Base-by-base conservation (phyloP, 352 stramenopile genomes). In the Phytopythium chamaehyphon region DNA sequence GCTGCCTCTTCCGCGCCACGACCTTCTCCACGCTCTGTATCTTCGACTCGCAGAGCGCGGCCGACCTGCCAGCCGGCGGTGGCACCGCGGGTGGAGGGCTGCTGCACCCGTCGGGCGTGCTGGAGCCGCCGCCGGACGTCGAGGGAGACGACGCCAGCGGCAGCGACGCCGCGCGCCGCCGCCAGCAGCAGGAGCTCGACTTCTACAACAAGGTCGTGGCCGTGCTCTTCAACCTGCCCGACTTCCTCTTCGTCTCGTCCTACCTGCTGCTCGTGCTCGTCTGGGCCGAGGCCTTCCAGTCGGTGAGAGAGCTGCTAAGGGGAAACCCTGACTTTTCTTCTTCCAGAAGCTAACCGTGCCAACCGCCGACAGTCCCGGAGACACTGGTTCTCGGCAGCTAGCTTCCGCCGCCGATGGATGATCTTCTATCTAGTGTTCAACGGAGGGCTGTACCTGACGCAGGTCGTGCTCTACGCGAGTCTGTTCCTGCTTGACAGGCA, bases 401-500 rank as follows among this genome's bases (percentile, higher is more conserved):
- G 78, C 15, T 97, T 96, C 49, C 78, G 87, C 21, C 78, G 83
- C 10, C 79, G 84, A 18, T 96, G 89, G 81, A 91, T 97, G 78
- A 91, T 96, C 33, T 93, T 93, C 45, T 97, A 97, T 59, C 67
- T 97, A 26, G 73, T 96, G 23, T 96, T 97, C 63, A 97, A 97
- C 63, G 86, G 82, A 28, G 71, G 66, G 26, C 62, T 97, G 15
- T 97, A 97, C 69, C 60, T 89, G 21, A 82, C 76, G 36, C 89
- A 97, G 67, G 51, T 97, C 14, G 66, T 96, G 52, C 66, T 97
- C 33, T 97, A 97, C 64, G 71, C 78, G 19, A 78, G 88, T 57
- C 70, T 97, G 22, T 96, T 97, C 52, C 67, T 97, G 26, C 78
- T 83, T 40, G 79, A 88, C 55, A 72, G 88, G 39, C 77, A 89